Base-by-base conservation (phyloP, 768 basidiomycete species). In the Crepidotus variabilis region DNA sequence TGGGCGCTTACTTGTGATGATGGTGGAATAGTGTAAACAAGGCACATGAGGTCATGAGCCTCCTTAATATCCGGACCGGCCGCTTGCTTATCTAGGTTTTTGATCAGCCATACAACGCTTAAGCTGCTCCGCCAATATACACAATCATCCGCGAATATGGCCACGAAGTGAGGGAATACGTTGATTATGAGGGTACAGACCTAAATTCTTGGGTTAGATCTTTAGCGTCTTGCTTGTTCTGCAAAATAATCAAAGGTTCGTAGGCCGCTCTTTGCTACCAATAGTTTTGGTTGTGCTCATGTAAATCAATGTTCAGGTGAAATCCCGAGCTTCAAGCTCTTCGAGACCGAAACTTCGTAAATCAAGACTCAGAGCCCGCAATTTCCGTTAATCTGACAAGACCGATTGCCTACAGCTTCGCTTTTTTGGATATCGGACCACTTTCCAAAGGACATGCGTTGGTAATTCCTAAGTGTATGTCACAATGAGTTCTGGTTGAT, bases 371-470 rank as follows among this genome's bases (percentile, higher is more conserved):
- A 18, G 10, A 23, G 8, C 22, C 48, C n/a, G n/a, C 46, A 24
- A 45, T 39, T 28, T 43, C 32, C 47, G 32, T 16, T n/a, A 10
- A 2, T 47, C 10, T 18, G 33, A 28, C 10, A 47, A 49, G 53
- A 48, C 39, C 16, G 20, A 22, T 56, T 24, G n/a, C 48, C 45
- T 50, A 24, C 65, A 92, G 90, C 13, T 88, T 76, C 67, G 85
- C 96, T 0, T 98, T 99, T 76, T 83, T 99, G 61, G 97, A 98
- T 63, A 91, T 99, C 59, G 86, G 86, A 1, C 95, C 96, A 7
- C 73, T 98, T 21, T 79, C 93, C n/a, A 86, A 82, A 65, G 96
- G 96, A 3, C 94, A 99, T 72, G 84, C 92, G 11, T 81, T 98
- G 34, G 76, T 98, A 52, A 92, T 99, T 60, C 96, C 96, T 2